Base-by-base conservation (phyloP, 1,139 yeast genomes). In the Pichia sp. region DNA sequence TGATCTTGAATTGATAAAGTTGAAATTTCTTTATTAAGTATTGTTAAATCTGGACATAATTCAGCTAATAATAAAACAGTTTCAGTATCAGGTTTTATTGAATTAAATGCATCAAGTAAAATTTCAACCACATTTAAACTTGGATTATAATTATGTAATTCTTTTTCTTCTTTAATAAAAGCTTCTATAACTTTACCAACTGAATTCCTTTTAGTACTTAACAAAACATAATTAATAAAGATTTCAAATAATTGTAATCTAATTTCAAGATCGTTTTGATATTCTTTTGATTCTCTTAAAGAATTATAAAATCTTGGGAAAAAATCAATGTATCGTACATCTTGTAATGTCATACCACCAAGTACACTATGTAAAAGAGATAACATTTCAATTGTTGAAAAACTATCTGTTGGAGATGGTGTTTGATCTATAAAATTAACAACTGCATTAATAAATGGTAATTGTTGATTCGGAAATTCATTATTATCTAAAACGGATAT, bases 251-350 rank as follows among this genome's bases (percentile, higher is more conserved):
- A 48, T 34, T 63, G 58, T 46, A 64, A 45, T 40, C 67, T 52
- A 9, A 58, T 40, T 4, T 40, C 45, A 10, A 33, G 29, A 44
- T 60, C 54, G 26, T 48, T 26, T 1, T 43, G 39, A 40, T 61
- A 64, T n/a, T 51, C 54, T 1, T 51, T 29, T 8, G 61, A 57
- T 10, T 55, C 57, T 52, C 66, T 52, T 43, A 65, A 39, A 3
- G 61, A 43, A 31, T 58, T 59, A 44, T 65, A 65, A 45, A 64
- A 62, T 26, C 61, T 48, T 4, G 69, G 68, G 42, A 65, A 63
- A 52, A 63, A 65, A 44, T 60, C 61, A 40, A 63, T 48, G 38
- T 53, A 53, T 34, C 46, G 52, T 5, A 64, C 66, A 40, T 62
- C 63, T 11, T 58, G 54, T 10, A 57, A 38, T 1, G 61, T 56